A percentile compares a stretch with the other conserved stretches of the same genome.
These are phyloP conservation scores for Leccinum truebloodii DNA, from an alignment of 768 basidiomycete genomes.

Conservation along the genomic window DNA sequence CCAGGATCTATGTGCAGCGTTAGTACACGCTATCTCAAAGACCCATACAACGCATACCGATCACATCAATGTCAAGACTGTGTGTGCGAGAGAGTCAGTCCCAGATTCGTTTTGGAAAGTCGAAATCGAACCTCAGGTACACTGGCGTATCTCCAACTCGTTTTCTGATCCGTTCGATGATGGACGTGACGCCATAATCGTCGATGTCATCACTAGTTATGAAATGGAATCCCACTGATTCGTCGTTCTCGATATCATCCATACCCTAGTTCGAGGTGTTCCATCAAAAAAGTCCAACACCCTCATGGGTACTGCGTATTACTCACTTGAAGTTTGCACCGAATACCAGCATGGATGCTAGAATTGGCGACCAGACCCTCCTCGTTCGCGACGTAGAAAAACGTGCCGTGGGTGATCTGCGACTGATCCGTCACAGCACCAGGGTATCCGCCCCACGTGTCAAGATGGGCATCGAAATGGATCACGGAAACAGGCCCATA, in stretches of 20 bases:
- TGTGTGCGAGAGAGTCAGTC: not conserved
- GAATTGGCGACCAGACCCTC: slow-evolving; percentile 75
- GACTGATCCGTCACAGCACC: slow-evolving; percentile 55
- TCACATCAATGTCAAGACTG: slow-evolving; percentile 81
- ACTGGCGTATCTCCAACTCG: slow-evolving; percentile 76
- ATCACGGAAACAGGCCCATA: slow-evolving; percentile 84
- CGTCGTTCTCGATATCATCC: slow-evolving; percentile 58
- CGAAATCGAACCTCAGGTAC: slow-evolving; percentile 57
- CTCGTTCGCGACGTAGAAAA: slow-evolving; percentile 77
- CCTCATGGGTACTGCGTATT: slow-evolving; percentile 10
- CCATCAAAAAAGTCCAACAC: not conserved
- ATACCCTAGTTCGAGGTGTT: slow-evolving; percentile 18
- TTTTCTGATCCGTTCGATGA: slow-evolving; percentile 67
- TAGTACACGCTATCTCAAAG: not conserved
- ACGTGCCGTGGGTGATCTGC: slow-evolving; percentile 80
- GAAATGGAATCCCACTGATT: slow-evolving; percentile 72
- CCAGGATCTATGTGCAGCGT: slow-evolving; percentile 57
- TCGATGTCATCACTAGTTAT: slow-evolving; percentile 85
- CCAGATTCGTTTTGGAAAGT: not conserved
- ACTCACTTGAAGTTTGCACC: slow-evolving; percentile 67
- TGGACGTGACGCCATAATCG: slow-evolving; percentile 68
- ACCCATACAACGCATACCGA: slow-evolving; percentile 45
- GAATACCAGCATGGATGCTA: slow-evolving; percentile 83
- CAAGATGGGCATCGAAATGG: slow-evolving; percentile 79
- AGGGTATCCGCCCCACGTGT: slow-evolving; percentile 52